Evolutionary conservation across 129 eudicot genomes (phyloP), one percentile per base, ranked within the genome.

Genomic region (Gnaphalium uliginosum): DNA sequence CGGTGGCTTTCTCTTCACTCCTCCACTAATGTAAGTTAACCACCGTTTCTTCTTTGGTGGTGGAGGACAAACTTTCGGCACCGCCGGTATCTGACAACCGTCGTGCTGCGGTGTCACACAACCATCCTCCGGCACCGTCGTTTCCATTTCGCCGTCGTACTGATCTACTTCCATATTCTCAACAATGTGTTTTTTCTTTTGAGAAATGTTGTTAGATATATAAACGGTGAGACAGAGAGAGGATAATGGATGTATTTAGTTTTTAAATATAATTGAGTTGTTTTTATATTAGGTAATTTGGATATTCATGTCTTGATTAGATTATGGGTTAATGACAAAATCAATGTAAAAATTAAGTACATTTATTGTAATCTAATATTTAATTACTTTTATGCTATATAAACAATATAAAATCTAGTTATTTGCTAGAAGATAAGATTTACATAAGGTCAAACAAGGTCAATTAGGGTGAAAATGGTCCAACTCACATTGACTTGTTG

Each of bases 1-100:
- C 0, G 72, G 82, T 70, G 72, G 76, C 27, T 78, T 37, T 64
- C 26, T 18, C 54, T 29, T n/a, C 23, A 69, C 43, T n/a, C 69
- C 69, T 62, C 23, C 60, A 6, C 79, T 29, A 10, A 7, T 24
- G 18, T 41, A 39, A 23, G 33, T 15, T 33, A 46, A 60, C 72
- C 66, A 78, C 54, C 77, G 77, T 62, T 61, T 78, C 71, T 70
- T 78, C 54, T 35, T 61, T 10, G 82, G 77, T 61, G 82, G 77
- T 4, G 77, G 82, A 15, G 82, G 82, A 48, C 82, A 71, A n/a
- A 71, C 71, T 32, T 17, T 30, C 22, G 69, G 68, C 32, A 68
- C 60, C 35, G 46, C 37, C 5, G 81, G 69, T 46, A 78, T 78
- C 65, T 66, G 77, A 60, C 76, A 78, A 10, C 77, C 43, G 21